Evolutionary conservation across 2,329 filamentous ascomycete genomes (phyloP), one percentile per base, ranked within the genome.

Genomic region (Colletotrichum navitas): DNA sequence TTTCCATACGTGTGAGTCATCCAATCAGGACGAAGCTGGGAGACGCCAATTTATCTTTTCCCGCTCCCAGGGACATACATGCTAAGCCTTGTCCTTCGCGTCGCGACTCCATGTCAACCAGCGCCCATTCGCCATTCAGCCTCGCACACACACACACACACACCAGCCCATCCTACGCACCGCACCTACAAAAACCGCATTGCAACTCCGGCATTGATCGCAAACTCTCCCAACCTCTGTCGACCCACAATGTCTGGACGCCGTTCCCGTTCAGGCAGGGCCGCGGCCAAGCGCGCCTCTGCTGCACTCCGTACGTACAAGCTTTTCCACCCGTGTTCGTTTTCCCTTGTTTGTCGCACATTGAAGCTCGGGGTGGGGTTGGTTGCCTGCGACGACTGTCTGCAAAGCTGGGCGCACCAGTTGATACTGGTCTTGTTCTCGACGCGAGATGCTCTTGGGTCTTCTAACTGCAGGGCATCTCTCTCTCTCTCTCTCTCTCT

Each of bases 241-340:
- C 45, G 52, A 45, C 21, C 58, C 65, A 61, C 18, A 29, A 72
- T 72, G 69, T 62, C 65, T 52, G 69, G 69, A 63, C 60, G 69
- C 45, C 66, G 69, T 51, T 72, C 69, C 79, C 81, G 86, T 78
- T 86, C 85, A 74, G 86, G 86, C 73, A 85, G 86, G 80, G 85
- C 86, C 74, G 86, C 86, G 73, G 86, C 85, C 56, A 87, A 85
- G 80, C 85, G 84, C 78, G 85, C 86, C 72, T 84, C 85, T 73
- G 85, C 85, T 74, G 86, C 86, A 74, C 80, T 88, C 75, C 85
- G 86, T 88, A 81, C 78, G 85, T 61, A 36, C 34, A 71, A 52
- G 51, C 61, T 68, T 62, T 63, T 49, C 49, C 14, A 7, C 2
- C 43, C 41, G 29, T 29, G 29, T 29, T 29, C 41, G 36, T 21